These are phyloP conservation scores for Xylariaceae sp. DNA, from an alignment of 2,329 filamentous ascomycete species.

Conservation along the genomic window DNA sequence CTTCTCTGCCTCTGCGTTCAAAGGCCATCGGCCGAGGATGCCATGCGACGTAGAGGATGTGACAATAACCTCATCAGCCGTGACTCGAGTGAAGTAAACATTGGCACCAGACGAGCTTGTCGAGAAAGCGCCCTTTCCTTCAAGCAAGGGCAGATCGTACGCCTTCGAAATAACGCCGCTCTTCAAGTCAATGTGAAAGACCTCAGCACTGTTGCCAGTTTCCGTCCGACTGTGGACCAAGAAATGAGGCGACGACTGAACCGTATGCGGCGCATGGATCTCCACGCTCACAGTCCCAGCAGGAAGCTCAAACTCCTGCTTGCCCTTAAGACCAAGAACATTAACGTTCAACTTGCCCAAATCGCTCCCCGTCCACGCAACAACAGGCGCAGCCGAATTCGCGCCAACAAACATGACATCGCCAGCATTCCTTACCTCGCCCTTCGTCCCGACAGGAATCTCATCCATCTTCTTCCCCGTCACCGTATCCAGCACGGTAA, in stretches of 20 bases:
- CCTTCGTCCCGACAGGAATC: slow-evolving; percentile 66
- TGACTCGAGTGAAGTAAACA: slow-evolving; percentile 83
- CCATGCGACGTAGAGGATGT: slow-evolving; percentile 71
- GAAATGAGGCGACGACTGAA: slow-evolving; percentile 73
- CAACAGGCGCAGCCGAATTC: slow-evolving; percentile 67
- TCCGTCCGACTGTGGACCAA: slow-evolving; percentile 73
- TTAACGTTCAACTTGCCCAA: slow-evolving; percentile 63
- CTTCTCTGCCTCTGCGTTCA: slow-evolving; percentile 42
- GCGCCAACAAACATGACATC: slow-evolving; percentile 71
- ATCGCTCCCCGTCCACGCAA: slow-evolving; percentile 67
- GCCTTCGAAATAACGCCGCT: slow-evolving; percentile 65
- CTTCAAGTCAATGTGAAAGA: slow-evolving; percentile 76
- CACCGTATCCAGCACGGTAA: slow-evolving; percentile 65
- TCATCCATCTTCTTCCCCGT: slow-evolving; percentile 70
- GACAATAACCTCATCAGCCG: slow-evolving; percentile 65
- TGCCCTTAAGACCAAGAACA: slow-evolving; percentile 57
- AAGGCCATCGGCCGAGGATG: slow-evolving; percentile 68
- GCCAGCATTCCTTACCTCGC: slow-evolving; percentile 59
- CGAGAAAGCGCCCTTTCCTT: slow-evolving; percentile 69
- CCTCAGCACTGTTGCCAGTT: slow-evolving; percentile 70
- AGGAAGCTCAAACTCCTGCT: slow-evolving; percentile 49
- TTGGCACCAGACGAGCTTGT: slow-evolving; percentile 72
- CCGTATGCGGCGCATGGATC: slow-evolving; percentile 68
- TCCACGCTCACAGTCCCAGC: slow-evolving; percentile 47
- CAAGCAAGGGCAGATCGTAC: slow-evolving; percentile 69